These are phyloP conservation scores for Solanum hybrid DNA, from an alignment of 305 asterid genomes.

Conservation along the genomic window DNA sequence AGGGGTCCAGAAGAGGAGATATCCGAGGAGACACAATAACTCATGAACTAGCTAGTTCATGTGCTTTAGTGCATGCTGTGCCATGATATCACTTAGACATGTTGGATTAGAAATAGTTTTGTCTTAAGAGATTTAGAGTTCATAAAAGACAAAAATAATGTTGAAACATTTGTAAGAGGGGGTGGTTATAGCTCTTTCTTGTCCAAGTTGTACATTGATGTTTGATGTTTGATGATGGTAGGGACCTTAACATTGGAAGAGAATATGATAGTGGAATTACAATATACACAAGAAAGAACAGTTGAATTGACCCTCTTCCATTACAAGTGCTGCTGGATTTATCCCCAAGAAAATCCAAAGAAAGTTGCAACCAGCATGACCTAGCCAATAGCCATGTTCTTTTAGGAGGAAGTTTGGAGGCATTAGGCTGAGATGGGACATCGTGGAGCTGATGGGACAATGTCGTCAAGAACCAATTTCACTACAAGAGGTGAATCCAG, in stretches of 20 bases:
- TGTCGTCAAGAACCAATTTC: neutral
- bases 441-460: neutral
- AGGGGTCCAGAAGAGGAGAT: neutral
- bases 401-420: neutral
- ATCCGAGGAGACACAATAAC: neutral
- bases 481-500: neutral
- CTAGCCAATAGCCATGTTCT: neutral
- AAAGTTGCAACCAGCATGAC: neutral
- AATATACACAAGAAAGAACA: slow-evolving; percentile 1
- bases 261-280: slow-evolving; percentile 6
- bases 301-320: slow-evolving; percentile 7
- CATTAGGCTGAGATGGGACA: neutral
- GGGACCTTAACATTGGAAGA: slow-evolving; percentile 1
- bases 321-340: neutral
- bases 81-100: slow-evolving; percentile 6
- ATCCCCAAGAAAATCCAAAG: neutral
- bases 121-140: neutral
- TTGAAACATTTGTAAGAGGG: neutral
- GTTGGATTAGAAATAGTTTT: neutral
- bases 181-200: neutral
- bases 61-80: slow-evolving; percentile 3
- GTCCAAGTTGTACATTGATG: slow-evolving; percentile 1
- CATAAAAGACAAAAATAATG: neutral
- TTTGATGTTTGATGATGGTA: neutral
- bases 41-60: neutral